Evolutionary conservation across 495 filamentous ascomycete genomes (phyloP).

Genomic region (Parmelia sp.): DNA sequence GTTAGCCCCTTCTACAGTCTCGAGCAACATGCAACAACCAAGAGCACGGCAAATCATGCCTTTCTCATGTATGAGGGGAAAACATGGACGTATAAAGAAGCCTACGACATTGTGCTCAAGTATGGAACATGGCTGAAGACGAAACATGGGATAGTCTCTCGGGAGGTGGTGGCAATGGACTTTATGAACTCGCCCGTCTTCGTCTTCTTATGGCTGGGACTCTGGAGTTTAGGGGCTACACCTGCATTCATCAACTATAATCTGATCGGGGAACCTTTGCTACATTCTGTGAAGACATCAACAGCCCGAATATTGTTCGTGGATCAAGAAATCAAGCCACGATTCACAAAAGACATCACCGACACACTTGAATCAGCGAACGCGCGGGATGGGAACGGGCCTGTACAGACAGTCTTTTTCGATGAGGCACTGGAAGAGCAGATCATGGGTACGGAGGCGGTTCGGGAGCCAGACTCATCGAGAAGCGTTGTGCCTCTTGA

Average conservation of each 20-base stretch:
- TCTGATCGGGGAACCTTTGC: constrained; percentile 63
- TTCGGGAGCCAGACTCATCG: constrained; percentile 57
- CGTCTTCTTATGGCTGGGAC: constrained; percentile 73
- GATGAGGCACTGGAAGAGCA: constrained; percentile 58
- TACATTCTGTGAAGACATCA: constrained; percentile 71
- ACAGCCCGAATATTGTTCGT: constrained; percentile 66
- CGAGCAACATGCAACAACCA: constrained; percentile 58
- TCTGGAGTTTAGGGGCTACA: constrained; percentile 83
- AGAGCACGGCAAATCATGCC: constrained; percentile 47
- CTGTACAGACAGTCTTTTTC: constrained; percentile 56
- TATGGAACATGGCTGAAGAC: constrained; percentile 80
- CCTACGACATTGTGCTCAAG: constrained; percentile 66
- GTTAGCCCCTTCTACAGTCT: constrained; percentile 75
- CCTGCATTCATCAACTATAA: constrained; percentile 98
- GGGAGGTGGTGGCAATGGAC: constrained; percentile 82
- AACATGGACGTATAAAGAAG: constrained; percentile 73
- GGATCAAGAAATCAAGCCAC: constrained; percentile 58
- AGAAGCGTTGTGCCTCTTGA: constrained; percentile 49
- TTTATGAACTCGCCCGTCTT: constrained; percentile 81
- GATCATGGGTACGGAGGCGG: constrained; percentile 47
- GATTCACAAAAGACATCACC: constrained; percentile 44
- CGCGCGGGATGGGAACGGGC: constrained; percentile 43
- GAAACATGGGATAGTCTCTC: constrained; percentile 58
- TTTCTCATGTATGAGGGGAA: constrained; percentile 73
- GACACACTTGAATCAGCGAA: constrained; percentile 37